Conservation (phyloP, 2,329 filamentous ascomycete genomes). For the Lachnellula occidentalis region DNA sequence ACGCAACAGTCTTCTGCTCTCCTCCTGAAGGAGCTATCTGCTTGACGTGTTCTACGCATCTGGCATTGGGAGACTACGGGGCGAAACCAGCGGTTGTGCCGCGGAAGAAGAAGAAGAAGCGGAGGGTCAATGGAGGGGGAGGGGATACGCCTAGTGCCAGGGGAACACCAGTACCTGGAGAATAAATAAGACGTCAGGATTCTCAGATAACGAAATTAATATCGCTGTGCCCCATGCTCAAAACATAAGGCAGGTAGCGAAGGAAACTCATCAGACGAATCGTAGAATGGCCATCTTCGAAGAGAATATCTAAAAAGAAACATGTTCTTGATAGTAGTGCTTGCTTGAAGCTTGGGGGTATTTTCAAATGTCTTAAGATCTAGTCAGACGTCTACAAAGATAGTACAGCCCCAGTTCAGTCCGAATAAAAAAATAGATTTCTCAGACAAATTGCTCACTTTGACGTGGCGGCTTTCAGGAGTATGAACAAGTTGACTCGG, state of each 20-base stretch:
- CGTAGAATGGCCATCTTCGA: too few relatives aligned
- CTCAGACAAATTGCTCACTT: too few relatives aligned
- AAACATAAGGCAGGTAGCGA: not conserved
- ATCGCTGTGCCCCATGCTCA: not conserved
- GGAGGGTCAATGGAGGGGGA: constrained; percentile 51
- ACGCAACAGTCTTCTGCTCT: constrained; percentile 65
- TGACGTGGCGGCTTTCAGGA: too few relatives aligned
- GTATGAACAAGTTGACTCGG: not conserved
- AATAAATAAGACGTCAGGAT: constrained; percentile 9
- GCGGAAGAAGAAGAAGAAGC: constrained; percentile 71
- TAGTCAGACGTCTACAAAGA: too few relatives aligned
- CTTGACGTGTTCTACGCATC: constrained; percentile 74
- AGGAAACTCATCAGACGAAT: not conserved
- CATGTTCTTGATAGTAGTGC: too few relatives aligned
- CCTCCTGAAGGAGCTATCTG: constrained; percentile 61
- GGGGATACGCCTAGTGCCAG: constrained; percentile 53
- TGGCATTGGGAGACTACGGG: constrained; percentile 72
- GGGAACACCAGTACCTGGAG: constrained; percentile 50
- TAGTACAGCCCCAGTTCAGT: not conserved
- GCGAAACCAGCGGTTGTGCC: constrained; percentile 70
- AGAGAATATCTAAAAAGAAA: too few relatives aligned
- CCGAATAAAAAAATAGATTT: too few relatives aligned
- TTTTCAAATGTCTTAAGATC: not conserved
- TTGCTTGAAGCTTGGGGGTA: not conserved
- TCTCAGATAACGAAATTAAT: not conserved